Conservation (phyloP, 2,329 filamentous ascomycete genomes). For the Pyricularia sp. region DNA sequence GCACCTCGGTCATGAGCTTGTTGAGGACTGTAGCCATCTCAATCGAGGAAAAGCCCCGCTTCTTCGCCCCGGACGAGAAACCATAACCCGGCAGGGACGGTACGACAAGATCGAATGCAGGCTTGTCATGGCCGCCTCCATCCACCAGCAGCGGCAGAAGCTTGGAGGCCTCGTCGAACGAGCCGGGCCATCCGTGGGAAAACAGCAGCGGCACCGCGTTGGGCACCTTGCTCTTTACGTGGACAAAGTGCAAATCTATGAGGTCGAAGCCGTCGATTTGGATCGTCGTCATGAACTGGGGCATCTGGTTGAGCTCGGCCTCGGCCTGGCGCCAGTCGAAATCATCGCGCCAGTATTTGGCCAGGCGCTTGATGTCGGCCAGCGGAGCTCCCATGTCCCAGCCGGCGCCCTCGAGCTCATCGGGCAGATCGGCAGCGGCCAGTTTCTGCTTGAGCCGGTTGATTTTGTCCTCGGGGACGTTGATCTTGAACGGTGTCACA, state of each 20-base stretch:
- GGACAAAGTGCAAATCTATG: constrained; percentile 55
- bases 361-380: constrained; percentile 39
- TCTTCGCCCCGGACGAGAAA: constrained; percentile 30
- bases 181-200: constrained; percentile 58
- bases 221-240: constrained; percentile 38
- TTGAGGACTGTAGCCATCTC: constrained; percentile 58
- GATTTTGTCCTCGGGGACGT: too few species aligned
- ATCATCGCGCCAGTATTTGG: constrained; percentile 47
- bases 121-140: constrained; percentile 20
- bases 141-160: constrained; percentile 40
- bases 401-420: too few species aligned
- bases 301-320: constrained; percentile 46
- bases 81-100: constrained; percentile 47
- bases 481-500: background rate
- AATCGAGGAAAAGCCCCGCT: constrained; percentile 46
- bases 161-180: constrained; percentile 57
- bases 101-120: constrained; percentile 46
- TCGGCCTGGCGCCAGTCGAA: constrained; percentile 54
- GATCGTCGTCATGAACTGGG: constrained; percentile 47
- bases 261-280: constrained; percentile 48
- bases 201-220: constrained; percentile 57
- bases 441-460: too few species aligned
- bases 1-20: constrained; percentile 52
- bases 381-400: too few species aligned
- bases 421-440: too few species aligned